Percentiles rank a stretch among this genome's conserved stretches.
These are phyloP conservation scores for Mitragyna speciosa DNA, from an alignment of 257 asterid species.

Conservation along the genomic window DNA sequence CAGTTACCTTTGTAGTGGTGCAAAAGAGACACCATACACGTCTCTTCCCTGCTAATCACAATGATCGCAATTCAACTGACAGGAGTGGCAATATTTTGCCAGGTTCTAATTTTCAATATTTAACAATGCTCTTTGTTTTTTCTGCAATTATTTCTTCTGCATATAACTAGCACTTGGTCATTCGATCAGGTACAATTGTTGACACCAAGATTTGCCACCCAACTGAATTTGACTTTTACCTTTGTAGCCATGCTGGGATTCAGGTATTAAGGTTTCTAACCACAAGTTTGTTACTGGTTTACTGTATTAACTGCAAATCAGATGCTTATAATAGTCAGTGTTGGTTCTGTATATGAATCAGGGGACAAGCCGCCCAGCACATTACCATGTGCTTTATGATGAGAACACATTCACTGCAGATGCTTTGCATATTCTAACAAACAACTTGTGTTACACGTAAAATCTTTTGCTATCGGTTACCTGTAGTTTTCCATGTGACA, in stretches of 20 bases:
- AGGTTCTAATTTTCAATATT: conserved; percentile 33
- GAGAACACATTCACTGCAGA: conserved; percentile 74
- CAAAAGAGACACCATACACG: conserved; percentile 97
- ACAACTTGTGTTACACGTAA: conserved; percentile 77
- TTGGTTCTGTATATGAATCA: conserved; percentile 2
- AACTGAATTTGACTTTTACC: conserved; percentile 67
- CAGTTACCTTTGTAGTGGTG: conserved; percentile 74
- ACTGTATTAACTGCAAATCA: background rate
- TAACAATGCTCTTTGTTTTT: too few relatives aligned
- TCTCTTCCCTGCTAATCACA: conserved; percentile 56
- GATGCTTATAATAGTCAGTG: background rate
- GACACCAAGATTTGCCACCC: conserved; percentile 84
- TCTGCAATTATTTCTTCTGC: background rate
- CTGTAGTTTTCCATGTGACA: background rate
- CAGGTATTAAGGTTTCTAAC: conserved; percentile 41
- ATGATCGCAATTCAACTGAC: conserved; percentile 46
- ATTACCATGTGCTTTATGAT: conserved; percentile 75
- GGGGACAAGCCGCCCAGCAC: conserved; percentile 91
- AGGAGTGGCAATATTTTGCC: conserved; percentile 90
- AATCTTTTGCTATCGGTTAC: background rate
- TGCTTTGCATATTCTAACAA: conserved; percentile 62
- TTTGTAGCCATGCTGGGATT: conserved; percentile 84
- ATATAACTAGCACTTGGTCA: background rate
- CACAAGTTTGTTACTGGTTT: background rate
- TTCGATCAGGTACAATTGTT: conserved; percentile 69